Evolutionary conservation across 805 yeast species (phyloP).

Genomic region (Candida takata): DNA sequence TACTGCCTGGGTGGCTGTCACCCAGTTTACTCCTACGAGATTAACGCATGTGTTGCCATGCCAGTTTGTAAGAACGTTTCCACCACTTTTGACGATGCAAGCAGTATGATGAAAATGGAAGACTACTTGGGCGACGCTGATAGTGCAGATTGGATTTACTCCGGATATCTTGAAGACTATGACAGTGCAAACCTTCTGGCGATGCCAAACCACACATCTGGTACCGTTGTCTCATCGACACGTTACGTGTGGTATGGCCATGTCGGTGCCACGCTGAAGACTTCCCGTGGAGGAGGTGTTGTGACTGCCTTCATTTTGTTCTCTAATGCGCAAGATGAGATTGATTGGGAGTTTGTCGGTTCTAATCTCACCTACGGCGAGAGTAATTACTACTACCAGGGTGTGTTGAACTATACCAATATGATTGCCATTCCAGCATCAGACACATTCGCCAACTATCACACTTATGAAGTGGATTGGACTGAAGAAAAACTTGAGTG

Average conservation of each 20-base stretch:
- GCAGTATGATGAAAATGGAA: conserved; percentile 19
- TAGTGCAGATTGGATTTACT: conserved; percentile 59
- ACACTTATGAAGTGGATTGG: conserved; percentile 79
- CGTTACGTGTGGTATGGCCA: conserved; percentile 86
- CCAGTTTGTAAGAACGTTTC: conserved; percentile 57
- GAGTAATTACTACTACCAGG: conserved; percentile 77
- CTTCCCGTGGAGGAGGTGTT: conserved; percentile 76
- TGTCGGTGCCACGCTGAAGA: conserved; percentile 58
- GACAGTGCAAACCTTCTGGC: conserved; percentile 58
- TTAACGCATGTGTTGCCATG: conserved; percentile 74
- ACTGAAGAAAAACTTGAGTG: conserved; percentile 60
- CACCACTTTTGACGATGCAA: conserved; percentile 34
- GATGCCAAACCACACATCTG: conserved; percentile 65
- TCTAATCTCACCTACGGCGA: conserved; percentile 59
- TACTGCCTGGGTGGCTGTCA: conserved; percentile 87
- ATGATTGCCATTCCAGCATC: conserved; percentile 34
- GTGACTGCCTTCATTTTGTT: conserved; percentile 77
- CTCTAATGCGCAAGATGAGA: conserved; percentile 84
- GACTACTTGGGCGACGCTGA: conserved; percentile 58
- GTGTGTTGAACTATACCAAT: conserved; percentile 61
- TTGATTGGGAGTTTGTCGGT: conserved; percentile 86
- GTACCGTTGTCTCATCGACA: conserved; percentile 77
- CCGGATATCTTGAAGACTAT: conserved; percentile 48
- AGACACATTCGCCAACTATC: conserved; percentile 62
- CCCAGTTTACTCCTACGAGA: conserved; percentile 35